phyloP scores from a whole-genome alignment of 768 basidiomycete genomes.

The Serendipita sp. region DNA sequence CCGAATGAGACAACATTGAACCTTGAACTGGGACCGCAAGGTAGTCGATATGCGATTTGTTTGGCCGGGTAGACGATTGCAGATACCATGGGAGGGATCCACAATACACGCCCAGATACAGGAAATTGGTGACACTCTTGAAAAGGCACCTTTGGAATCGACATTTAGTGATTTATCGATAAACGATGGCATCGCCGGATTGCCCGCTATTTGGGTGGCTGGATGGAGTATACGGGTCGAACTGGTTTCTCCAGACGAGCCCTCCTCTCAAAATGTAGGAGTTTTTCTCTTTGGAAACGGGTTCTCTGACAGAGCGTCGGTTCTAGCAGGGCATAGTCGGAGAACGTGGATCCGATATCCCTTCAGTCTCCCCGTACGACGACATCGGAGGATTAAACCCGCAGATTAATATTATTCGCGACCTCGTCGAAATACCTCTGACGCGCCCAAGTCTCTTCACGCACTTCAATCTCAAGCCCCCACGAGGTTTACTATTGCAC shows the following conservation, averaged over 20 bases:
- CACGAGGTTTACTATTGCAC: constrained; percentile 86
- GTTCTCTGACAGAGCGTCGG: too few species aligned
- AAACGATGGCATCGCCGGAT: too few species aligned
- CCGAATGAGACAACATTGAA: neutral
- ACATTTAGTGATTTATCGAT: too few species aligned
- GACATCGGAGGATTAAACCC: constrained; percentile 75
- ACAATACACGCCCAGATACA: constrained; percentile 21
- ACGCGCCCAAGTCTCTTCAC: constrained; percentile 65
- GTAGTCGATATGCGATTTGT: constrained; percentile 5
- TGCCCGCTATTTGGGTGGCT: neutral
- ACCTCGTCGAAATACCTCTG: constrained; percentile 74
- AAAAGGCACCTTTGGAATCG: constrained; percentile 47
- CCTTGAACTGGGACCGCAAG: neutral
- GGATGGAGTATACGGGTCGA: neutral
- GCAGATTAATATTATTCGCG: constrained; percentile 74
- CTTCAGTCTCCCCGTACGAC: constrained; percentile 36
- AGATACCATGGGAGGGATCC: constrained; percentile 24
- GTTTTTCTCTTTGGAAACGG: too few species aligned
- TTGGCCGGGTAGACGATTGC: constrained; percentile 38
- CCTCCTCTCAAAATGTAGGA: too few species aligned
- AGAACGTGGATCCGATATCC: neutral
- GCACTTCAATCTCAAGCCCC: constrained; percentile 83
- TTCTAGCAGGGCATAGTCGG: neutral
- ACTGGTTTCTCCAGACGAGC: neutral
- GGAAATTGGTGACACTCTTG: constrained; percentile 37